Evolutionary conservation across 208 protist species (phyloP).

Genomic region (Leishmania arabica): DNA sequence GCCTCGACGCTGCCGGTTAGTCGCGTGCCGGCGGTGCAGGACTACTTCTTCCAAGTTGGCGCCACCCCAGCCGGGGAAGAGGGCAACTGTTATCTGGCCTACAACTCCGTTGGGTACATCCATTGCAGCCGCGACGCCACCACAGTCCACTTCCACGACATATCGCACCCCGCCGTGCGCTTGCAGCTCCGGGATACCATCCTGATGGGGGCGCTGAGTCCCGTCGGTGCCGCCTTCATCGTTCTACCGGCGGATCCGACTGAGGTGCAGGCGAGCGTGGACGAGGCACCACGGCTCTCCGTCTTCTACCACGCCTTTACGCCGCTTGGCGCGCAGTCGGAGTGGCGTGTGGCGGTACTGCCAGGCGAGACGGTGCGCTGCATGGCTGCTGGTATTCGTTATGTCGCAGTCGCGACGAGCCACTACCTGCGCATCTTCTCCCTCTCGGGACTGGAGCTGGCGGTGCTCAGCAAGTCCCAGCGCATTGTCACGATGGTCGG

Average conservation of each 20-base stretch:
- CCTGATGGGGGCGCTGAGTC: slow-evolving; percentile 78
- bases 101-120: slow-evolving; percentile 87
- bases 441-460: slow-evolving; percentile 81
- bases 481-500: slow-evolving; percentile 86
- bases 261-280: slow-evolving; percentile 40
- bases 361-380: slow-evolving; percentile 81
- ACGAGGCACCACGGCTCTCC: slow-evolving; percentile 51
- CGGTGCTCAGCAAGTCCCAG: slow-evolving; percentile 74
- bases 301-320: slow-evolving; percentile 81
- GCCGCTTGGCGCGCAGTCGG: slow-evolving; percentile 76
- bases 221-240: slow-evolving; percentile 75
- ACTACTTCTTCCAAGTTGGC: slow-evolving; percentile 86
- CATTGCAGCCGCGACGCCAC: slow-evolving; percentile 56
- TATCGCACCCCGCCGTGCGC: slow-evolving; percentile 66
- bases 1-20: neutral
- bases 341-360: slow-evolving; percentile 72
- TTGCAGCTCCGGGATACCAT: slow-evolving; percentile 58
- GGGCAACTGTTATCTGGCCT: slow-evolving; percentile 84
- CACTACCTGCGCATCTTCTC: slow-evolving; percentile 85
- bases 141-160: slow-evolving; percentile 86
- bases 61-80: slow-evolving; percentile 70
- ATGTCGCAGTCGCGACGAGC: slow-evolving; percentile 75
- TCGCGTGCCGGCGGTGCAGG: slow-evolving; percentile 15
- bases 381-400: slow-evolving; percentile 71
- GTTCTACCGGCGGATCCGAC: slow-evolving; percentile 35